phyloP scores from a whole-genome alignment of 768 basidiomycete species.

The Leccinum longicurvipes region DNA sequence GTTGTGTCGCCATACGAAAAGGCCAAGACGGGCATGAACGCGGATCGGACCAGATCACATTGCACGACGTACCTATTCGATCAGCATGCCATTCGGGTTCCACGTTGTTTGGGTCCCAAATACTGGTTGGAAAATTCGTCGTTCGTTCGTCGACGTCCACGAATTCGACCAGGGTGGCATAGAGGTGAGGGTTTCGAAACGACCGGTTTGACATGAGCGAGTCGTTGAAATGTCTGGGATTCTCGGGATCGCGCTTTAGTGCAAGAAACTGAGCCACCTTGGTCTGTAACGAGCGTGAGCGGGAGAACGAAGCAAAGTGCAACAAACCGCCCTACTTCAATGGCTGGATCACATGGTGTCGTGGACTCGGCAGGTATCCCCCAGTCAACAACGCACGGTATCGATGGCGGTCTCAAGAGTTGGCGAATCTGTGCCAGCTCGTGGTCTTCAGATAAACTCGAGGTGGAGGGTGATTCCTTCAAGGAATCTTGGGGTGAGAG shows the following conservation, averaged over 20 bases:
- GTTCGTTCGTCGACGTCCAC: constrained; percentile 85
- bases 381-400: constrained; percentile 67
- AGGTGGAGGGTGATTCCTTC: constrained; percentile 11
- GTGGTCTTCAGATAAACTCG: constrained; percentile 31
- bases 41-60: constrained; percentile 14
- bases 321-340: constrained; percentile 45
- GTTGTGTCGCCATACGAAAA: constrained; percentile 4
- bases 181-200: constrained; percentile 96
- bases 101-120: constrained; percentile 73
- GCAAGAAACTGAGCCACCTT: constrained; percentile 78
- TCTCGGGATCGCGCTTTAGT: constrained; percentile 58
- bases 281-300: constrained; percentile 41
- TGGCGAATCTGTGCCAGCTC: constrained; percentile 54
- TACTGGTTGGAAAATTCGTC: constrained; percentile 70
- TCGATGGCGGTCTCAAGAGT: constrained; percentile 59
- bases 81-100: constrained; percentile 72
- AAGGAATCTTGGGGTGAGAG: constrained; percentile 16
- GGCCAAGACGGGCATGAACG: constrained; percentile 25
- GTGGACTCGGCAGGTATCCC: constrained; percentile 65
- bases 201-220: constrained; percentile 89
- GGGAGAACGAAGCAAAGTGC: background rate
- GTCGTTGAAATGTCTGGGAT: constrained; percentile 92
- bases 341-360: constrained; percentile 55
- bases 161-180: constrained; percentile 92
- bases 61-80: constrained; percentile 61